A percentile compares a stretch with the other conserved stretches of the same genome.
These are phyloP conservation scores for Geranomyces michiganensis DNA, from an alignment of 192 early-diverging fungal genomes.

Conservation along the genomic window DNA sequence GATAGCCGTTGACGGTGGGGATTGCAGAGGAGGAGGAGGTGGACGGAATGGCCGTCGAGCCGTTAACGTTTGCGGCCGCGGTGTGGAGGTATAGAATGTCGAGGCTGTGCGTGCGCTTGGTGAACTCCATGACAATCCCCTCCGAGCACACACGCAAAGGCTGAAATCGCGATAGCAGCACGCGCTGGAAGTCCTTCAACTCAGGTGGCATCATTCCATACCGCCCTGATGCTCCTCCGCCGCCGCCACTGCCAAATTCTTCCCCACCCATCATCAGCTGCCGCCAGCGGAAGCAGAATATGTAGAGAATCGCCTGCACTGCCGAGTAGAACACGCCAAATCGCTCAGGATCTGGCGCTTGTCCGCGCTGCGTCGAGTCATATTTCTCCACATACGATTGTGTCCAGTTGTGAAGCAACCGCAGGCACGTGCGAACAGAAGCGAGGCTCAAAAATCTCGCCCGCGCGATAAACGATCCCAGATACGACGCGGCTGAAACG, in stretches of 20 bases:
- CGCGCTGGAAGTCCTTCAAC: constrained; percentile 64
- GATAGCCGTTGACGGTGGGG: constrained; percentile 9
- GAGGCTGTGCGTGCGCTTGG: constrained; percentile 72
- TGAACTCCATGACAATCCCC: constrained; percentile 85
- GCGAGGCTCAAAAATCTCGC: constrained; percentile 73
- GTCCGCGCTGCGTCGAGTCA: constrained; percentile 42
- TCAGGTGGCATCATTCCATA: constrained; percentile 50
- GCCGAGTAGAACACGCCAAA: constrained; percentile 84
- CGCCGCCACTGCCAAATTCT: background rate
- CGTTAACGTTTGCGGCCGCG: constrained; percentile 25
- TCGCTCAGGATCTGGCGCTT: constrained; percentile 57
- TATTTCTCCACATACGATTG: constrained; percentile 68
- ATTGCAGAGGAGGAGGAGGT: background rate
- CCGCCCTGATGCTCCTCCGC: background rate
- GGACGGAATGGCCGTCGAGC: background rate
- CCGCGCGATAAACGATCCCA: constrained; percentile 85
- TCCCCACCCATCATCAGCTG: constrained; percentile 59
- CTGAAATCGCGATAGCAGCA: constrained; percentile 76
- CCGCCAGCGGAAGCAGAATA: constrained; percentile 95
- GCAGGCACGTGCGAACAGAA: constrained; percentile 67
- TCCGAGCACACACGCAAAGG: constrained; percentile 82
- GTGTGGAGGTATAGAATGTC: constrained; percentile 76
- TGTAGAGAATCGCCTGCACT: constrained; percentile 87
- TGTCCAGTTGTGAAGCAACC: constrained; percentile 71
- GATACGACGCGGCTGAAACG: constrained; percentile 79